These are phyloP conservation scores for Diaporthe caulivora DNA, from an alignment of 2,329 filamentous ascomycete genomes.

Conservation along the genomic window DNA sequence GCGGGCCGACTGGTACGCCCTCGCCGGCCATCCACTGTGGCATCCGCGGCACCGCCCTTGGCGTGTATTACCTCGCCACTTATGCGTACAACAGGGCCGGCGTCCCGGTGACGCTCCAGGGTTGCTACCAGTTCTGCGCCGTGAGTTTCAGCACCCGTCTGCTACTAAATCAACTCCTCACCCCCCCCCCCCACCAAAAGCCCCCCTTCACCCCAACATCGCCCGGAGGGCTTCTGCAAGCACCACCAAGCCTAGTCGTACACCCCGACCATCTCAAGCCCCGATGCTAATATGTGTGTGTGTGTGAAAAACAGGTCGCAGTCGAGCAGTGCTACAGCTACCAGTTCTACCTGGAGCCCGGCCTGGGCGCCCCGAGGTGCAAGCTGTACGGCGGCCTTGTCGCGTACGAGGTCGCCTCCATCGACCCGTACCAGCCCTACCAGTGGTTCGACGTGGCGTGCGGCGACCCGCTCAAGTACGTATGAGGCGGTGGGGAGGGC, in stretches of 20 bases:
- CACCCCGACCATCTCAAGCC: neutral
- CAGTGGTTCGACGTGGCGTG: slow-evolving; percentile 53
- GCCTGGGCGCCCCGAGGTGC: slow-evolving; percentile 50
- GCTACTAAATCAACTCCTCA: neutral
- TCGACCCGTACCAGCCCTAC: slow-evolving; percentile 47
- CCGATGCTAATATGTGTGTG: neutral
- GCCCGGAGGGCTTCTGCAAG: neutral
- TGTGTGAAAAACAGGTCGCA: neutral
- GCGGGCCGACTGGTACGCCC: slow-evolving; percentile 48
- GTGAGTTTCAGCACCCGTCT: slow-evolving; percentile 45
- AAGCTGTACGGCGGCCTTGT: slow-evolving; percentile 52
- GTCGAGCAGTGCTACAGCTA: slow-evolving; percentile 52
- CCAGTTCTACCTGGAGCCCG: slow-evolving; percentile 50
- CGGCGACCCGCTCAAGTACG: slow-evolving; percentile 48
- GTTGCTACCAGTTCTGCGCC: slow-evolving; percentile 57
- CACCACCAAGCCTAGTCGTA: neutral
- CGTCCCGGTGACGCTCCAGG: slow-evolving; percentile 52
- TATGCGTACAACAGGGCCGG: slow-evolving; percentile 51
- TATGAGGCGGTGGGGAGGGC: neutral
- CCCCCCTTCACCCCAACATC: neutral
- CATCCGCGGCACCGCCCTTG: slow-evolving; percentile 51
- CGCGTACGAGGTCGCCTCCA: slow-evolving; percentile 45
- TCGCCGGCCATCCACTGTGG: slow-evolving; percentile 52
- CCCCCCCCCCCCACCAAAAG: neutral
- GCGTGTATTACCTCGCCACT: slow-evolving; percentile 54